These are phyloP conservation scores for Cytospora piceae DNA, from an alignment of 2,329 filamentous ascomycete species.

Conservation along the genomic window DNA sequence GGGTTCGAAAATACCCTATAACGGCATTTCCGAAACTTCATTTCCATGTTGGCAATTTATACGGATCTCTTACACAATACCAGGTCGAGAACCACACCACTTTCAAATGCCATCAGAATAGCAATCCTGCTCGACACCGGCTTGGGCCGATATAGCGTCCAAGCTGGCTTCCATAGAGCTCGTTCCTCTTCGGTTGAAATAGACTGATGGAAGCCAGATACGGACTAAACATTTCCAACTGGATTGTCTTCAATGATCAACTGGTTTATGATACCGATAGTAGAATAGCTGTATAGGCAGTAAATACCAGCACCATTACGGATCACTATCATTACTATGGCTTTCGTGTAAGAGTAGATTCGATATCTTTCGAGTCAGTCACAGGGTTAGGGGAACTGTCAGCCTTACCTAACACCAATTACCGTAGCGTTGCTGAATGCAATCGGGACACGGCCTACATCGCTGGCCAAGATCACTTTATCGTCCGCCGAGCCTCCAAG, in stretches of 20 bases:
- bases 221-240: not conserved
- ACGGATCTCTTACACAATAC: not conserved
- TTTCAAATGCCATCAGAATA: not conserved
- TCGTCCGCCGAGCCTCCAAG: conserved; percentile 15
- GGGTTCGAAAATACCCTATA: not conserved
- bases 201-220: not conserved
- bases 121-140: not conserved
- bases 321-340: not conserved
- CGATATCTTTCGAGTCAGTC: not conserved
- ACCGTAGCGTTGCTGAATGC: conserved; percentile 6
- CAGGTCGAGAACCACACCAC: not conserved
- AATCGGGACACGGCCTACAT: conserved; percentile 20
- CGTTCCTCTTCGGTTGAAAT: not conserved
- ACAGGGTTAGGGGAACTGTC: conserved; percentile 21
- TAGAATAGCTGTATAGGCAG: not conserved
- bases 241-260: not conserved
- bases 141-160: too few species aligned
- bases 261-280: not conserved
- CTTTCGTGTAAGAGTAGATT: not conserved
- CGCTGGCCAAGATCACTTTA: conserved; percentile 20
- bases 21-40: not conserved
- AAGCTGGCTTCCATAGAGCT: not conserved
- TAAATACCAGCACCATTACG: not conserved
- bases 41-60: not conserved
- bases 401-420: conserved; percentile 27